Evolutionary conservation across 1,139 yeast genomes (phyloP), one percentile per base, ranked within the genome.

Genomic region (Suhomyces choctaworum): DNA sequence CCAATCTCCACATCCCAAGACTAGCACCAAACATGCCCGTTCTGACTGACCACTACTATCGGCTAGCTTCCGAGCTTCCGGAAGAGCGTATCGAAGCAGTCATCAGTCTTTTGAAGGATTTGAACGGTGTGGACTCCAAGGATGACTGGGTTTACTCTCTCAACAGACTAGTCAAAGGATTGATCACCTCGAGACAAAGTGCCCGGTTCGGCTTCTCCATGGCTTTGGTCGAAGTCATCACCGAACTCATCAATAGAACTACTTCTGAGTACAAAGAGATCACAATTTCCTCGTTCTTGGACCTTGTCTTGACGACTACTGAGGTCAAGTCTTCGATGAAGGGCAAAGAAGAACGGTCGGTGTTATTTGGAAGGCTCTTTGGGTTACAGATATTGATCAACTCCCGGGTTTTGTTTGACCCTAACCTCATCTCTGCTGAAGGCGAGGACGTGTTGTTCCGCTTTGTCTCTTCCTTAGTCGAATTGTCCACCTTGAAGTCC

Each of bases 151-250:
- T 76, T 33, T 90, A 92, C 55, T 94, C 95, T 0, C 63, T 86
- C 39, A 77, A 76, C 42, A 73, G 97, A 51, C 68, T 92, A 41
- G 73, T 87, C 40, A 82, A 80, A 47, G 97, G 97, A 31, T 67
- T 92, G 29, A 73, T 87, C 7, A 84, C 96, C 9, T 76, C 89
- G 13, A 76, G 94, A 52, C 95, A 86, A 28, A 73, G 89, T 31
- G 95, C 96, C 1, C 67, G 97, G 39, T 64, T 86, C 27, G 98
- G 98, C 2, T 90, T 84, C 51, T 86, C 96, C 3, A 78, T 88
- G 75, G 94, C 96, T 26, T 64, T 92, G 29, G 79, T 92, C 1
- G 97, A 92, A 57, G 68, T 88, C 2, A 64, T 80, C 15, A 70
- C 82, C 15, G 65, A 76, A 34, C 58, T 74, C n/a, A 52, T 67